Percentiles rank a stretch among this genome's conserved stretches.
phyloP scores from a whole-genome alignment of 768 basidiomycete genomes.

The Pulveroboletus sp. region DNA sequence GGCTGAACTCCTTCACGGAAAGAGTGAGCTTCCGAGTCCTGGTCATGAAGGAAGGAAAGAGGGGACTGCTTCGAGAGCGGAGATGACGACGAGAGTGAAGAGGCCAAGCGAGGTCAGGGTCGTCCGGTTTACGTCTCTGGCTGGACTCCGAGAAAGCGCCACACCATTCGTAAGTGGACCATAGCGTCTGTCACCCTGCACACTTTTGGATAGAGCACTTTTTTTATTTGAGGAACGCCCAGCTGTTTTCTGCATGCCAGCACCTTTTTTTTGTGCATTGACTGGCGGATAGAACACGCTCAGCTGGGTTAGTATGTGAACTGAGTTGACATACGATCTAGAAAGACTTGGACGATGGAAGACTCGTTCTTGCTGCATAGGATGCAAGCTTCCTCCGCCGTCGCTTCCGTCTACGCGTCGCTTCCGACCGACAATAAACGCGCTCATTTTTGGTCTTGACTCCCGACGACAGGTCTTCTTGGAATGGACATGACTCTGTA shows the following conservation, averaged over 20 bases:
- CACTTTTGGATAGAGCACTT: background rate
- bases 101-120: slow-evolving; percentile 19
- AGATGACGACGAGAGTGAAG: background rate
- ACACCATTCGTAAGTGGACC: slow-evolving; percentile 11
- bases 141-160: background rate
- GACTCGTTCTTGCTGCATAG: no score
- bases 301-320: no score
- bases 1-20: slow-evolving; percentile 31
- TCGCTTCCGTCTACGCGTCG: background rate
- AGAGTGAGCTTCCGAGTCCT: slow-evolving; percentile 25
- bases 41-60: slow-evolving; percentile 20
- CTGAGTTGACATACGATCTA: no score
- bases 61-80: background rate
- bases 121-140: slow-evolving; percentile 3
- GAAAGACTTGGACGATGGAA: no score
- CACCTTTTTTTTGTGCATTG: background rate
- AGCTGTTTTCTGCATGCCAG: background rate
- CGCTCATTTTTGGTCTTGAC: background rate
- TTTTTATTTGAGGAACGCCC: no score
- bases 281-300: no score
- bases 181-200: background rate
- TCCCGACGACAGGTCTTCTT: no score
- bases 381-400: background rate
- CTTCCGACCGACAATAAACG: background rate
- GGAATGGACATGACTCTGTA: no score